phyloP scores from a whole-genome alignment of 345 rosid species.

The Murraya paniculata region DNA sequence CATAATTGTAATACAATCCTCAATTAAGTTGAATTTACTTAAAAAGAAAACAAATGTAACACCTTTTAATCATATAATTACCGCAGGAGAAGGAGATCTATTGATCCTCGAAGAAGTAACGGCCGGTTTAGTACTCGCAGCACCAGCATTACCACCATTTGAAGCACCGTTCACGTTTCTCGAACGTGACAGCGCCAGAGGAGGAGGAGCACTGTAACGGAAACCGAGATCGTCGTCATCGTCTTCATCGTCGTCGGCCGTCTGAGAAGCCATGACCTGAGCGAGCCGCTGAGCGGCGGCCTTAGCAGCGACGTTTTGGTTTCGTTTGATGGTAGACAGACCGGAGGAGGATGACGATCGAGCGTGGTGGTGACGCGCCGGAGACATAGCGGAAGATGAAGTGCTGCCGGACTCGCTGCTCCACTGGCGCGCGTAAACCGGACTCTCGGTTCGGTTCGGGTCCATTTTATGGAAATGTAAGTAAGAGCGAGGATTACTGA shows the following conservation, averaged over 20 bases:
- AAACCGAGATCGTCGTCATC: conserved; percentile 71
- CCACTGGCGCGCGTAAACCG: conserved; percentile 76
- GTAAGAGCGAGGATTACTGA: conserved; percentile 9
- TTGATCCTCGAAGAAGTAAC: conserved; percentile 40
- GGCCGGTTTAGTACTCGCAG: conserved; percentile 26
- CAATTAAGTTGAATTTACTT: not conserved
- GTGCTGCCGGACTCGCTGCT: conserved; percentile 51
- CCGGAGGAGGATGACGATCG: conserved; percentile 70
- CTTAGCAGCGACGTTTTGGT: conserved; percentile 92
- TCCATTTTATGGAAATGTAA: conserved; percentile 47
- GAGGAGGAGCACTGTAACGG: conserved; percentile 86
- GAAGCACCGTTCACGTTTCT: conserved; percentile 33
- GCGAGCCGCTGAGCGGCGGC: conserved; percentile 98
- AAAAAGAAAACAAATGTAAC: conserved; percentile 2
- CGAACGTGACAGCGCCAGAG: conserved; percentile 48
- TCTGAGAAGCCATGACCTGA: conserved; percentile 98
- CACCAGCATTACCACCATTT: conserved; percentile 6
- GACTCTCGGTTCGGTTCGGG: conserved; percentile 67
- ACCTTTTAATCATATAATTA: conserved; percentile 21
- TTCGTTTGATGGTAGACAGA: conserved; percentile 77
- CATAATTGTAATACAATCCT: conserved; percentile 2
- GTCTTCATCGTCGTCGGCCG: conserved; percentile 77
- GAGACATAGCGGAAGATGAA: conserved; percentile 57
- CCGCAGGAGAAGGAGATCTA: conserved; percentile 95
- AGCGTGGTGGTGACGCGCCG: conserved; percentile 59